Conservation (phyloP, 768 basidiomycete species). For the Neoboletus brunneissimus region DNA sequence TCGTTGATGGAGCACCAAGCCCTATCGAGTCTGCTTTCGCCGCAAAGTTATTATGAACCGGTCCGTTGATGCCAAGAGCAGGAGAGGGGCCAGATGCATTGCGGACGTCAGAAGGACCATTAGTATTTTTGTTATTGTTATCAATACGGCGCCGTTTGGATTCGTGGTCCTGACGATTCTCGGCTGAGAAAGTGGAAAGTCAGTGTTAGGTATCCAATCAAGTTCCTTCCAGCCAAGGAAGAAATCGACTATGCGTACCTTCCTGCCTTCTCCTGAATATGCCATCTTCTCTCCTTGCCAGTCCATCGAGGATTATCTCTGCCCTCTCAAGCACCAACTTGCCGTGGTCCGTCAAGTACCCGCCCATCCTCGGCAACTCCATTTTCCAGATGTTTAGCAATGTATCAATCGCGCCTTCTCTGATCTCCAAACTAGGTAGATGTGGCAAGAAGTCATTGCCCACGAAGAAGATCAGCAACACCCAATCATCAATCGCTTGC, state of each 20-base stretch:
- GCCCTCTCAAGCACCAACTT: slow-evolving; percentile 80
- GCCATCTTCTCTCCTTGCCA: slow-evolving; percentile 92
- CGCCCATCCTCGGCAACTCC: slow-evolving; percentile 94
- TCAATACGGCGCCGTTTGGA: slow-evolving; percentile 82
- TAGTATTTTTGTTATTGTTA: slow-evolving; percentile 38
- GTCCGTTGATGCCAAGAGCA: slow-evolving; percentile 28
- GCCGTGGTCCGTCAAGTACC: slow-evolving; percentile 94
- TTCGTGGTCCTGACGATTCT: slow-evolving; percentile 90
- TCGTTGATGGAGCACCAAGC: slow-evolving; percentile 59
- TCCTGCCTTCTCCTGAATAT: slow-evolving; percentile 92
- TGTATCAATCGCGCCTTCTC: slow-evolving; percentile 98
- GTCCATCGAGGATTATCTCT: slow-evolving; percentile 92
- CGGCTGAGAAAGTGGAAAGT: slow-evolving; percentile 50
- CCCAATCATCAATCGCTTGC: slow-evolving; percentile 99
- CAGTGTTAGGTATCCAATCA: slow-evolving; percentile 9
- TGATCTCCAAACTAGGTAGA: slow-evolving; percentile 95
- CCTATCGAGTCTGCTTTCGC: slow-evolving; percentile 77
- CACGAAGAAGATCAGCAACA: slow-evolving; percentile 99
- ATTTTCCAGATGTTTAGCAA: slow-evolving; percentile 93
- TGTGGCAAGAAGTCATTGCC: slow-evolving; percentile 98
- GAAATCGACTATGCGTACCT: slow-evolving; percentile 53
- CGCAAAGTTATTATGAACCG: slow-evolving; percentile 59
- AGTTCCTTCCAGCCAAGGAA: slow-evolving; percentile 7
- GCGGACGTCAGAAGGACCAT: slow-evolving; percentile 39
- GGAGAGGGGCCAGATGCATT: slow-evolving; percentile 29